A percentile compares a stretch with the other conserved stretches of the same genome.
These are phyloP conservation scores for Eucalyptus sideroxylon DNA, from an alignment of 345 rosid genomes.

Conservation along the genomic window DNA sequence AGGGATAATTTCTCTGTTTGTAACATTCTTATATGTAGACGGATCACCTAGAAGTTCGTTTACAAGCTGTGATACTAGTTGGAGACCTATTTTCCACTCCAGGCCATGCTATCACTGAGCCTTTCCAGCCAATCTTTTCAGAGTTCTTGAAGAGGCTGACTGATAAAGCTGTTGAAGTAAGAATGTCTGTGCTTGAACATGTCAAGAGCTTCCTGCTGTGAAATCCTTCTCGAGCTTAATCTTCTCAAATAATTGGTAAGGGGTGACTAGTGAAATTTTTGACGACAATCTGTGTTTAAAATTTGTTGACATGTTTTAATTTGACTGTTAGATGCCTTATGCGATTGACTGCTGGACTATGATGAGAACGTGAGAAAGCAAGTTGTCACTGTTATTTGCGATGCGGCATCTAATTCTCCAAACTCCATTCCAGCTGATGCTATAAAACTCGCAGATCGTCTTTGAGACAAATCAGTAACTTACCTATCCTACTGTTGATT, in stretches of 20 bases:
- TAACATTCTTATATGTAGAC: conserved; percentile 37
- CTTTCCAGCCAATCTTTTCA: conserved; percentile 68
- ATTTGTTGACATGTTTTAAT: conserved; percentile 1
- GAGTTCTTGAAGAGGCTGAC: conserved; percentile 92
- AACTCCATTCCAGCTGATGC: conserved; percentile 66
- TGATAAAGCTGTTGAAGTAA: conserved; percentile 73
- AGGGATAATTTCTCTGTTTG: conserved; percentile 1
- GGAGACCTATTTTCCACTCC: conserved; percentile 84
- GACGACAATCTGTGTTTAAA: neutral
- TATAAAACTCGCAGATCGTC: conserved; percentile 69
- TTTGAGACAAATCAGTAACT: conserved; percentile 92
- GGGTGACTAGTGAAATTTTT: neutral
- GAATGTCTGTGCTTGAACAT: conserved; percentile 51
- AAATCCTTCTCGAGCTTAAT: conserved; percentile 59
- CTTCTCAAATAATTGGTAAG: conserved; percentile 70
- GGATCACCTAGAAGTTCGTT: conserved; percentile 75
- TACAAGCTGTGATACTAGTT: conserved; percentile 78
- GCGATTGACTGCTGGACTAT: conserved; percentile 90
- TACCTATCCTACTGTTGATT: neutral
- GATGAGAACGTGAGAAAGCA: conserved; percentile 92
- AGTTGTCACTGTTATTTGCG: conserved; percentile 85
- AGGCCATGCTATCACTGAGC: conserved; percentile 41
- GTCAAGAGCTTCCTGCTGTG: conserved; percentile 74
- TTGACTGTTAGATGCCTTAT: conserved; percentile 61
- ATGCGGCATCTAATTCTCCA: conserved; percentile 58